Percentiles rank a stretch among this genome's conserved stretches.
phyloP scores from a whole-genome alignment of 495 filamentous ascomycete genomes.

The Recurvomyces mirabilis region DNA sequence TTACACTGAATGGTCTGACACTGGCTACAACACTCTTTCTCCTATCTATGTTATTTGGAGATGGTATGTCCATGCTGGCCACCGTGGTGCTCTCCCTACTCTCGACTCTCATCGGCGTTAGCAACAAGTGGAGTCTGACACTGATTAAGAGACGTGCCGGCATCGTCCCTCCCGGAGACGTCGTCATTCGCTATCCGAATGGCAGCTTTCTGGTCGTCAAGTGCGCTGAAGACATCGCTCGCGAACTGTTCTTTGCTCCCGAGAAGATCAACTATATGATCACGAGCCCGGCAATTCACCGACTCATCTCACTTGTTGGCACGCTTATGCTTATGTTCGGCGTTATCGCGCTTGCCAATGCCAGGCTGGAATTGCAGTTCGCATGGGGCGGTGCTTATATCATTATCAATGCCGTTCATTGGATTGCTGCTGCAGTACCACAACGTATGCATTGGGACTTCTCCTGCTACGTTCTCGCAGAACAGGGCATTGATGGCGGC shows the following conservation, averaged over 20 bases:
- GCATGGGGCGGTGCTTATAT: slow-evolving; percentile 36
- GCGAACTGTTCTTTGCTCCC: slow-evolving; percentile 34
- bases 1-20: slow-evolving; percentile 32
- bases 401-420: slow-evolving; percentile 36
- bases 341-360: slow-evolving; percentile 37
- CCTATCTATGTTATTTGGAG: slow-evolving; percentile 28
- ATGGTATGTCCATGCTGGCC: slow-evolving; percentile 36
- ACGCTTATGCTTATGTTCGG: slow-evolving; percentile 40
- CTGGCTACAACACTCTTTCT: slow-evolving; percentile 30
- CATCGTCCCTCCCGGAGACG: slow-evolving; percentile 21
- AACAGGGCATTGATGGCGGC: slow-evolving; percentile 24
- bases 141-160: slow-evolving; percentile 21
- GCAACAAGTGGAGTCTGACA: slow-evolving; percentile 33
- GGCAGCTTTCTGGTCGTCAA: slow-evolving; percentile 31
- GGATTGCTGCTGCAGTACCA: slow-evolving; percentile 38
- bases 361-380: slow-evolving; percentile 31
- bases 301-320: slow-evolving; percentile 34
- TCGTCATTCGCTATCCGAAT: slow-evolving; percentile 33
- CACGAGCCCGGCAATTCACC: slow-evolving; percentile 25
- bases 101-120: slow-evolving; percentile 34
- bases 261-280: slow-evolving; percentile 35
- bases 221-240: slow-evolving; percentile 31
- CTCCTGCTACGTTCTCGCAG: slow-evolving; percentile 28
- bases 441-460: slow-evolving; percentile 33
- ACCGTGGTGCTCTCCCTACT: slow-evolving; percentile 35